Base-by-base conservation (phyloP, 2,329 filamentous ascomycete genomes). In the Diaporthe eres region DNA sequence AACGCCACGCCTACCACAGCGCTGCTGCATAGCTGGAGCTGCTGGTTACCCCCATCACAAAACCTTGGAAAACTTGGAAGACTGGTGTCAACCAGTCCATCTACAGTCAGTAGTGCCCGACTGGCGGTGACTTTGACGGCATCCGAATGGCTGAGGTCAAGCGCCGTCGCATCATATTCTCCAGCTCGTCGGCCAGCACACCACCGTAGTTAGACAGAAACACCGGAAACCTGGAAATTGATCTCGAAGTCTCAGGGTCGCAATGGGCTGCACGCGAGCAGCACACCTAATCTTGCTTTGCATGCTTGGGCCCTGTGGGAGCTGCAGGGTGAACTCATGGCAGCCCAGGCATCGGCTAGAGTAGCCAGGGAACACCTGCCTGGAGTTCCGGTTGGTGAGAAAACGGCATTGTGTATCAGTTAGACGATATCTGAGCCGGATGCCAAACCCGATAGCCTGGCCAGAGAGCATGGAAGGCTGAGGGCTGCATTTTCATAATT, bases 311-410 rank as follows among this genome's bases (percentile, higher is more conserved):
- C 47, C 58, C 34, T 42, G 71, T 25, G 47, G 39, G 34, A 55
- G 71, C 71, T 73, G 71, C 71, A 65, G 37, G 71, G 71, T 65
- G 37, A 73, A 65, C 47, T 61, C 58, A 73, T 73, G 58, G 51
- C 71, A 47, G 58, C 71, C 65, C 51, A 73, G 58, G 37, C 58
- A 57, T 57, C 47, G 71, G 49, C 34, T 65, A 73, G 58, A 73
- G 55, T 49, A 37, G 68, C 55, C 68, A 47, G 53, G 68, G 71
- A 55, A 55, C 58, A 34, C 49, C 34, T 61, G 58, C 49, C 49
- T 73, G 71, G 9, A 31, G 49, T 65, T 39, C 55, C 49, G 65
- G 65, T 70, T 70, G 65, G 65, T 34, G 65, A 70, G 65, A 70
- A 55, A 31, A 42, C 65, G 65, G 65, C 65, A 28, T 73, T 73